Base-by-base conservation (phyloP, 768 basidiomycete species). In the Artomyces pyxidatus region DNA sequence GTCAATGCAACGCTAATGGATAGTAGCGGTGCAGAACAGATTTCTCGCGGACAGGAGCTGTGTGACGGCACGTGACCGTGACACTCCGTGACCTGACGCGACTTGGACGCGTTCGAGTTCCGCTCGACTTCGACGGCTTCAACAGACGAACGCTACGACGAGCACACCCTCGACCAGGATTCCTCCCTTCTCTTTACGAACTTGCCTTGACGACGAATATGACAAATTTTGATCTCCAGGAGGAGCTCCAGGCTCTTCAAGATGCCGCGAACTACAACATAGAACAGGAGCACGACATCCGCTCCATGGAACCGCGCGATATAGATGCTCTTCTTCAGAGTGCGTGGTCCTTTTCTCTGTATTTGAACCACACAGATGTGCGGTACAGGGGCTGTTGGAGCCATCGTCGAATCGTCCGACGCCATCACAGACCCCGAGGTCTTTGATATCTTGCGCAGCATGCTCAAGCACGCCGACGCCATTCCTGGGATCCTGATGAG, bases 371-470 rank as follows among this genome's bases (percentile, higher is more conserved):
- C 57, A 35, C 29, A 22, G 7, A 6, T 43, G 12, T 49, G 58
- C 55, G n/a, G n/a, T n/a, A 38, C 63, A 87, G 88, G 73, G 53
- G 91, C 86, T 27, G 86, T 99, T 45, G 84, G 83, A 54, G 72
- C 79, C n/a, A 79, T 92, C 41, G 85, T 89, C 3, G 75, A 82
- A 42, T 78, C 79, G 7, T 82, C 87, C 14, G 83, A 88, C n/a
- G 68, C 77, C 6, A 83, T 97, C 45, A 63, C 71, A 0, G 77
- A 88, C 23, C 67, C 69, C 2, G 72, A 81, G 14, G 76, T 85
- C 23, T 91, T 95, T 52, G 92, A 94, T 56, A 78, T 85, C 12
- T 86, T 88, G 59, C 75, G 89, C 42, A 84, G 81, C 52, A 70
- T 96, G 10, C 72, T 98, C 58, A 96, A 94, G 68, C 69, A 82